Base-by-base conservation (phyloP, 2,329 filamentous ascomycete species). In the Ploettnerulaceae sp. region DNA sequence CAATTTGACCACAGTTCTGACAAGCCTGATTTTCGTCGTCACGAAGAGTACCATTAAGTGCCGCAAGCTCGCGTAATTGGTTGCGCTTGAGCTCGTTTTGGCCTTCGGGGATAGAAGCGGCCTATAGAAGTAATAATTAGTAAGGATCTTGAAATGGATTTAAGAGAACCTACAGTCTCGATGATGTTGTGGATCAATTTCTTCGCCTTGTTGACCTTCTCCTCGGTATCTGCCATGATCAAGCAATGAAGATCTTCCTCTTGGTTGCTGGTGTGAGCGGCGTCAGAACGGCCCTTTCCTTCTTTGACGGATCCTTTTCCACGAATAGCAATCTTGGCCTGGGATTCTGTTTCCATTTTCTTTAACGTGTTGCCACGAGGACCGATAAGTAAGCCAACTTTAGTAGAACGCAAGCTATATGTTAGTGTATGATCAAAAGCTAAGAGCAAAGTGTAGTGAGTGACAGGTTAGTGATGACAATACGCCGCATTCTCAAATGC, bases 381-480 rank as follows among this genome's bases (percentile, higher is more conserved):
- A 72, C 93, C 93, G 82, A 98, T 98, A 71, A 98, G 89, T 80
- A 98, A 84, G 72, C 93, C 93, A 82, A 98, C 93, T 98, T 95
- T 82, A 85, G 79, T 79, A 73, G 69, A 70, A 75, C 76, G 75
- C 72, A 82, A 86, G 81, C 86, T 90, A 86, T 74, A 82, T 87
- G 89, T 98, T 95, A 96, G 90, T 95, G 46, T 57, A 62, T 61
- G 62, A 57, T 64, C 60, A 63, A 63, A 62, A 63, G 61, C 57
- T 64, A 57, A 57, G 51, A 61, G 59, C 57, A 64, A 63, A 57
- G 52, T 48, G 56, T 53, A 51, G 56, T 62, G 57, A 62, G 59
- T 59, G 56, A 62, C 53, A 57, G 51, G 61, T 64, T 63, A 65
- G 62, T 64, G 61, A 63, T 60, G 59, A 63, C 57, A 59, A 51